A percentile compares a stretch with the other conserved stretches of the same genome.
phyloP scores from a whole-genome alignment of 2,329 filamentous ascomycete species.

The Esteya vermicola region DNA sequence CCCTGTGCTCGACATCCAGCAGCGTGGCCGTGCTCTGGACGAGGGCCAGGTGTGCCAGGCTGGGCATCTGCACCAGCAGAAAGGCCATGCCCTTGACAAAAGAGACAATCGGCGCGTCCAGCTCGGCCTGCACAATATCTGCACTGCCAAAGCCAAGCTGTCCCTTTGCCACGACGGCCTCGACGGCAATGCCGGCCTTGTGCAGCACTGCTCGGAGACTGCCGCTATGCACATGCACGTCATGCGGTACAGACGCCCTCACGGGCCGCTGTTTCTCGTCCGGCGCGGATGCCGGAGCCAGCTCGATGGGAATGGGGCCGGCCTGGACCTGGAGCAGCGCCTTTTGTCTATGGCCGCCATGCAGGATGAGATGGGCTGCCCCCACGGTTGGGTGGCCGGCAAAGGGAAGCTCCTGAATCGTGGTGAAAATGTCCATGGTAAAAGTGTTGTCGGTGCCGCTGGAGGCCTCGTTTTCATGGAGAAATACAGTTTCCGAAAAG shows the following conservation, averaged over 20 bases:
- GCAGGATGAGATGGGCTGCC: slow-evolving; percentile 32
- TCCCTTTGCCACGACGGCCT: no score
- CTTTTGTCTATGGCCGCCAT: slow-evolving; percentile 7
- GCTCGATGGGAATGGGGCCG: slow-evolving; percentile 35
- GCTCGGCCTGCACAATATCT: slow-evolving; percentile 22
- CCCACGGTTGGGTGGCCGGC: slow-evolving; percentile 50
- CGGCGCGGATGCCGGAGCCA: slow-evolving; percentile 9
- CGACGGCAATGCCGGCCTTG: slow-evolving; percentile 15
- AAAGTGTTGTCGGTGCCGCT: no score
- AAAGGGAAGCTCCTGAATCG: slow-evolving; percentile 39
- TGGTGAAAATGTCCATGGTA: slow-evolving; percentile 45
- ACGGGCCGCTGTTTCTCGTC: slow-evolving; percentile 26
- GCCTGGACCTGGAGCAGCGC: slow-evolving; percentile 36
- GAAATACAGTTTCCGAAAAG: slow-evolving; percentile 49
- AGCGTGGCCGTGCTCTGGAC: slow-evolving; percentile 16
- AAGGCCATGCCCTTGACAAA: slow-evolving; percentile 67
- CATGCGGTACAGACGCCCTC: slow-evolving; percentile 55
- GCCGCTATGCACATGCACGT: slow-evolving; percentile 44
- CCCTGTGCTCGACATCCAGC: slow-evolving; percentile 18
- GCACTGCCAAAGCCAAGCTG: slow-evolving; percentile 13
- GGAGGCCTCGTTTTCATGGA: slow-evolving; percentile 31
- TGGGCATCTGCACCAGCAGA: slow-evolving; percentile 46
- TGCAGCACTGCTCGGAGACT: slow-evolving; percentile 20
- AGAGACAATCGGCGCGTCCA: slow-evolving; percentile 35
- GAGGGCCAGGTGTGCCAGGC: slow-evolving; percentile 40